Evolutionary conservation across 805 yeast genomes (phyloP), one percentile per base, ranked within the genome.

Genomic region (Suhomyces vadensis): DNA sequence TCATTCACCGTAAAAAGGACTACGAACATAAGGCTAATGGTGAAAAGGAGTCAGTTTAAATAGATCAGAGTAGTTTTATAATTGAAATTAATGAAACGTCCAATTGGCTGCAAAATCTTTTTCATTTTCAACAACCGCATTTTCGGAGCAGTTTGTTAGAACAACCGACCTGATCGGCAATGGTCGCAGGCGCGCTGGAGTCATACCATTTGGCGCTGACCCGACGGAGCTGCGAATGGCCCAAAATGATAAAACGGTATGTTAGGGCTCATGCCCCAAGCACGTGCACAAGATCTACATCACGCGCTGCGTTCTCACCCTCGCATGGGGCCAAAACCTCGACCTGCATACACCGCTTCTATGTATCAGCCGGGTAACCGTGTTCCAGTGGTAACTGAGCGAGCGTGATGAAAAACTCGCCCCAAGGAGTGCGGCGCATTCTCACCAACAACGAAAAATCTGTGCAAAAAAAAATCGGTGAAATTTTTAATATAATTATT

Each of bases 361-460:
- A 8, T 25, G n/a, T n/a, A n/a, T n/a, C n/a, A n/a, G n/a, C 27
- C 27, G 11, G 11, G 27, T 8, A 25, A 25, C 10, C 9, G 11
- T 25, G 13, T 16, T n/a, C 31, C 27, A 11, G 11, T 8, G 6
- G 31, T 26, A 26, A 11, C 16, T 11, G 16, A 16, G 16, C 14
- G 11, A 8, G 14, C 16, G 31, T 7, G 31, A 5, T 23, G 37
- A 11, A 22, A n/a, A 13, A 22, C 11, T n/a, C 17, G 38, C 35
- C 41, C 22, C 41, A 26, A 8, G 25, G 25, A 6, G 24, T 38
- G 41, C 41, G 41, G 41, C 41, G 38, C 25, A 13, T n/a, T 27
- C 41, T 14, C 35, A 27, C 41, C 31, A 14, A n/a, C n/a, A n/a
- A 38, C 35, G 41, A 38, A 38, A 38, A 38, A 24, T 38, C 41